Evolutionary conservation across 371 early-diverging fungal genomes (phyloP), one percentile per base, ranked within the genome.

Genomic region (Haplosporangium sp.): DNA sequence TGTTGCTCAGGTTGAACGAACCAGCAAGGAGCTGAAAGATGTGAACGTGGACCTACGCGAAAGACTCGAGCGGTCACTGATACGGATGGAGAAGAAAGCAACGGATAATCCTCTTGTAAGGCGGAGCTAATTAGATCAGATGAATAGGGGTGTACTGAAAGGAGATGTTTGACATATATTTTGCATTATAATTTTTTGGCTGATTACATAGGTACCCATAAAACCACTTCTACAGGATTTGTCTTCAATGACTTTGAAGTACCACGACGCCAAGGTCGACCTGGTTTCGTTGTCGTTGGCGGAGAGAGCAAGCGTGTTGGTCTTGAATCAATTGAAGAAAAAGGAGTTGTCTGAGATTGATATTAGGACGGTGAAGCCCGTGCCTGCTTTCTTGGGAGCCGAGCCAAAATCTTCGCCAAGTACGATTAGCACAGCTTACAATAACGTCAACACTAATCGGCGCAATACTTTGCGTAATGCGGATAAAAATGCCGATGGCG

Each of bases 211-310:
- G 76, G 41, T 70, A 0, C 76, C 76, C 0, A 37, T 59, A 0
- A 55, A 61, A 0, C 41, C 62, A 0, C 38, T 70, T 5, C 36
- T 69, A 2, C 58, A 14, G 6, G 70, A 69, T 1, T 7, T 75
- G 16, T 45, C 41, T 2, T 47, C 23, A 4, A 5, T 62, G 7
- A 48, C 76, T 0, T 40, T 47, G 3, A 20, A 37, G 8, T 75
- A 75, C 23, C 65, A 54, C 47, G 7, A 52, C 12, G 65, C 65
- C 11, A 75, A 75, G 40, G 40, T 23, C 0, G 69, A 64, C 37
- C 41, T 75, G 46, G 55, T 58, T 1, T 55, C 70, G 2, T 20
- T 75, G 2, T 52, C 57, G 6, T 50, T 75, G 2, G 66, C 76
- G 0, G 40, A 51, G 21, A 52, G 62, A 38, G 53, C 76, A 1